Percentiles rank a stretch among this genome's conserved stretches.
phyloP scores from a whole-genome alignment of 352 stramenopile species.

The Aphanomyces astaci region DNA sequence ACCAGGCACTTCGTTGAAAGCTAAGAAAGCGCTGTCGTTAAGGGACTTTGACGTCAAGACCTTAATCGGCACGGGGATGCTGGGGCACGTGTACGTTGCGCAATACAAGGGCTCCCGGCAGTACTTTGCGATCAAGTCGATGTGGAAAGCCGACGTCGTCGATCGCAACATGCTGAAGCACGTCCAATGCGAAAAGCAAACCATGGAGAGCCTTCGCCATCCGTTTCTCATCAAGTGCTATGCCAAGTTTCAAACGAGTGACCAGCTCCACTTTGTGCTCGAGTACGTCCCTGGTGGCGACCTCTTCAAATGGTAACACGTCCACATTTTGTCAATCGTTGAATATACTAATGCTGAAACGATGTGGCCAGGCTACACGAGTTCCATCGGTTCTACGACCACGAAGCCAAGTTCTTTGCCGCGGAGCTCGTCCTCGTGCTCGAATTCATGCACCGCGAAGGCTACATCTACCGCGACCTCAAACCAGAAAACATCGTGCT shows the following conservation, averaged over 20 bases:
- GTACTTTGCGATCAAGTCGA: conserved; percentile 69
- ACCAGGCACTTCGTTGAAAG: conserved; percentile 8
- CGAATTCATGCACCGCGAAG: conserved; percentile 38
- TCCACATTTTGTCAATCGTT: too few species aligned
- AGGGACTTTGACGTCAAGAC: conserved; percentile 49
- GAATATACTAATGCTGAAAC: too few species aligned
- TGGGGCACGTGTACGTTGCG: conserved; percentile 55
- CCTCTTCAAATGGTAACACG: conserved; percentile 48
- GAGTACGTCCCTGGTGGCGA: conserved; percentile 64
- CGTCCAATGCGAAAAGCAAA: conserved; percentile 46
- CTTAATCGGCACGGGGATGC: conserved; percentile 62
- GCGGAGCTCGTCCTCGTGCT: conserved; percentile 56
- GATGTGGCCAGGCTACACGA: conserved; percentile 14
- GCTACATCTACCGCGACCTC: conserved; percentile 80
- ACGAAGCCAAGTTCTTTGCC: conserved; percentile 75
- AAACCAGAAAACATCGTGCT: conserved; percentile 89
- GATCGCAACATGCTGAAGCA: conserved; percentile 48
- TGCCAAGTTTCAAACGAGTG: conserved; percentile 46
- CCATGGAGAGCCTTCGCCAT: conserved; percentile 32
- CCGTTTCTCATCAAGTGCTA: conserved; percentile 55
- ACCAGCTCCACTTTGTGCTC: conserved; percentile 60
- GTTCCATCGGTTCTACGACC: conserved; percentile 32
- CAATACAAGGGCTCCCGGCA: conserved; percentile 49
- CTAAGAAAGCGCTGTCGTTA: not conserved
- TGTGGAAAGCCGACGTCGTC: conserved; percentile 57